Conservation (phyloP, 805 yeast genomes). For the Teunomyces panamensis region DNA sequence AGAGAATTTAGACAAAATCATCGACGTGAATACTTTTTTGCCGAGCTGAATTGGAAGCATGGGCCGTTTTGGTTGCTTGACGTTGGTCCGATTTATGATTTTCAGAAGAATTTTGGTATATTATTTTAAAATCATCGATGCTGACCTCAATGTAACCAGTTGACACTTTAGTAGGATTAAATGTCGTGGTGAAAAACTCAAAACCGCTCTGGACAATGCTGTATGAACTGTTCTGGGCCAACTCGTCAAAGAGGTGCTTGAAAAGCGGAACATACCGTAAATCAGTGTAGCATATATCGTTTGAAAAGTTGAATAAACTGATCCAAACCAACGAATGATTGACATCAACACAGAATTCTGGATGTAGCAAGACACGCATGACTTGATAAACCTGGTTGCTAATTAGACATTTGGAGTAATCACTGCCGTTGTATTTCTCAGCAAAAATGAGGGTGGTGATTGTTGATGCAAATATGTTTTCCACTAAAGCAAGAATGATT, state of each 20-base stretch:
- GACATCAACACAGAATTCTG: constrained; percentile 6
- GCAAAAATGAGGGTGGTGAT: constrained; percentile 11
- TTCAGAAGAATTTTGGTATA: constrained; percentile 11
- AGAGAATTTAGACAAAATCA: constrained; percentile 12
- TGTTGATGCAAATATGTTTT: constrained; percentile 16
- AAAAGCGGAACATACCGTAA: constrained; percentile 18
- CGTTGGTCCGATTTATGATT: not conserved
- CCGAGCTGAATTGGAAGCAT: constrained; percentile 18
- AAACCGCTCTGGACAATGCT: constrained; percentile 24
- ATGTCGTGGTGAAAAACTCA: constrained; percentile 20
- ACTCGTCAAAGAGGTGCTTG: constrained; percentile 15
- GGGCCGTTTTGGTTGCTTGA: constrained; percentile 8
- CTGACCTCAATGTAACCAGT: constrained; percentile 8
- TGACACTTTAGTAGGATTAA: constrained; percentile 7
- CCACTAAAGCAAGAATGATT: constrained; percentile 12
- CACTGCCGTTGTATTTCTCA: constrained; percentile 2
- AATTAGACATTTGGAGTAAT: not conserved
- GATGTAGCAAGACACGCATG: constrained; percentile 8
- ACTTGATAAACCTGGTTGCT: constrained; percentile 6
- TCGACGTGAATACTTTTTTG: constrained; percentile 35
- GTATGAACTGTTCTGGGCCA: constrained; percentile 10
- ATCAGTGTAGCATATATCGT: constrained; percentile 30
- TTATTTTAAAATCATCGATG: constrained; percentile 14
- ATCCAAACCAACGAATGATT: constrained; percentile 24
- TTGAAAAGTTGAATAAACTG: constrained; percentile 25